Evolutionary conservation across 73 alveolate genomes (phyloP).

Genomic region (Tetrahymena borealis): DNA sequence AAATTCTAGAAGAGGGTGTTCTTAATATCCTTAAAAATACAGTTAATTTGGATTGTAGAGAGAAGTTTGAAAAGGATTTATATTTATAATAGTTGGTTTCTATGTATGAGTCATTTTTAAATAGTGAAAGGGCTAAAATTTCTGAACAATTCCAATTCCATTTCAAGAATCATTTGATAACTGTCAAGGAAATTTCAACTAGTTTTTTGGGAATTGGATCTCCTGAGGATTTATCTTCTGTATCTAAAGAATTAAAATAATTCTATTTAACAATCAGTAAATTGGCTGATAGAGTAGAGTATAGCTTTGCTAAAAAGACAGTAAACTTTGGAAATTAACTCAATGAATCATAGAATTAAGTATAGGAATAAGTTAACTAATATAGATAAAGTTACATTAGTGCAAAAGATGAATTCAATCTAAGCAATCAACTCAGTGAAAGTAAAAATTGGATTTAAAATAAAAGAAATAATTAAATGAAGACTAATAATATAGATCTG

Average conservation of each 20-base stretch:
- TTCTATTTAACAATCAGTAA: background rate
- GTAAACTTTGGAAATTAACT: background rate
- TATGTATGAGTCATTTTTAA: background rate
- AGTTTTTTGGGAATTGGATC: background rate
- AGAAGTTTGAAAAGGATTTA: background rate
- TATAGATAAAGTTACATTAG: background rate
- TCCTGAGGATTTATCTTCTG: background rate
- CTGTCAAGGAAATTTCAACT: background rate
- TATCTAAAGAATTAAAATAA: background rate
- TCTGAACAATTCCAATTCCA: background rate
- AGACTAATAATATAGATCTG: background rate
- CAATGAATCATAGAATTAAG: background rate
- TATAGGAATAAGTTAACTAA: background rate
- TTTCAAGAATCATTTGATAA: background rate
- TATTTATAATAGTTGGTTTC: background rate
- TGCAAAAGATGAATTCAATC: background rate
- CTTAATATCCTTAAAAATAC: background rate
- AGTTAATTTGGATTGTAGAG: background rate
- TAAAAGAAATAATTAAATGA: background rate
- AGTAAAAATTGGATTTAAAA: background rate
- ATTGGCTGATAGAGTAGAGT: background rate
- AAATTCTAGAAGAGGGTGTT: background rate
- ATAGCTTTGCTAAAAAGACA: background rate
- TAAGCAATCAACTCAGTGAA: background rate
- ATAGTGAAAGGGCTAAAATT: background rate